Evolutionary conservation across 768 basidiomycete genomes (phyloP).

Genomic region (Podaxis sp.): DNA sequence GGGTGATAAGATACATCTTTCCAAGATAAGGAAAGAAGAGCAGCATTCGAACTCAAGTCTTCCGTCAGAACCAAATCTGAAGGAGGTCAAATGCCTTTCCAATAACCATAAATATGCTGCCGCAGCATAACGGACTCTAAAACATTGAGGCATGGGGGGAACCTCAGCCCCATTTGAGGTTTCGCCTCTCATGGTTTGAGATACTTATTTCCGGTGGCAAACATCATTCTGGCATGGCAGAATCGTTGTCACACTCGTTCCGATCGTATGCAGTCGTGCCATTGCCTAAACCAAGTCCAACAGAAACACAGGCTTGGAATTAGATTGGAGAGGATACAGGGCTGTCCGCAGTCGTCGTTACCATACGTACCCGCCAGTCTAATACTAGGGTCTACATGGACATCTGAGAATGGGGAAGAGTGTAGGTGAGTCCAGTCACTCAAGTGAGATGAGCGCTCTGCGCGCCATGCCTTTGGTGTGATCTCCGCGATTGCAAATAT

Average conservation of each 20-base stretch:
- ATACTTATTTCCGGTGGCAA: neutral
- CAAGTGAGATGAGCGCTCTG: neutral
- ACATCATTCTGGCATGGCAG: neutral
- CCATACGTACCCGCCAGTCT: no score
- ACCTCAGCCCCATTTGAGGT: neutral
- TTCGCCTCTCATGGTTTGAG: neutral
- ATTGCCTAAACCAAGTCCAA: no score
- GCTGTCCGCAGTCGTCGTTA: no score
- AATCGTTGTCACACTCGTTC: no score
- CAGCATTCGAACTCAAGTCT: neutral
- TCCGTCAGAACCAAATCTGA: neutral
- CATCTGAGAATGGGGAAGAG: no score
- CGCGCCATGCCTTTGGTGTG: neutral
- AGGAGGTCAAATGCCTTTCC: neutral
- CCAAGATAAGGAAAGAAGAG: neutral
- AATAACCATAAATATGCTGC: neutral
- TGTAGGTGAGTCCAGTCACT: neutral
- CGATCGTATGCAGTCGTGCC: no score
- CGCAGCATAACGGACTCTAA: neutral
- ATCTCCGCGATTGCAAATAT: constrained; percentile 1
- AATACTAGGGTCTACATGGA: no score
- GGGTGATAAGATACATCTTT: neutral
- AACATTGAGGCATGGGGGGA: neutral
- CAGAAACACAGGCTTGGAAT: no score
- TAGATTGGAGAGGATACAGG: no score